Conservation (phyloP, 305 asterid species). For the Fraxinus xanthoxyloides region DNA sequence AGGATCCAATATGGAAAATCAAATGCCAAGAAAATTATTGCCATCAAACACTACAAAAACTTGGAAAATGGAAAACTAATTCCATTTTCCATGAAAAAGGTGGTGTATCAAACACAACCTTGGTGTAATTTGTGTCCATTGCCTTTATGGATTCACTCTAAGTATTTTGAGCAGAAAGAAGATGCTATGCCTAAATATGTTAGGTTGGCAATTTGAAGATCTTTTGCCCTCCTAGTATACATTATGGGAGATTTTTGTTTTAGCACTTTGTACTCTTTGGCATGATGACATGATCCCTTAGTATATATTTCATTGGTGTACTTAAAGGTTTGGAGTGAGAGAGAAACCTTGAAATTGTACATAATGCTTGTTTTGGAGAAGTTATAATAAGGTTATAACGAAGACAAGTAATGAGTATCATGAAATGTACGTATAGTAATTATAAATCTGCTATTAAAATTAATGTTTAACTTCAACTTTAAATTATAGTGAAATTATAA, state of each 20-base stretch:
- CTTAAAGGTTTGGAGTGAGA: neutral
- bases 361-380: neutral
- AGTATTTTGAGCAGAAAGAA: neutral
- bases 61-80: too few relatives aligned
- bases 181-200: neutral
- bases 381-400: neutral
- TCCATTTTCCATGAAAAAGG: too few relatives aligned
- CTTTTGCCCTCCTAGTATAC: neutral
- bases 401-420: neutral
- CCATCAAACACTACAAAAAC: too few relatives aligned
- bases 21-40: too few relatives aligned
- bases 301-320: neutral
- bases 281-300: neutral
- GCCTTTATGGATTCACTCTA: neutral
- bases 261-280: neutral
- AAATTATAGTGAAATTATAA: neutral
- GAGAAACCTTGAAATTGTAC: neutral
- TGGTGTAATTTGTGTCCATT: neutral
- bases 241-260: neutral
- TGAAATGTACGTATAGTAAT: neutral
- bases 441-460: neutral
- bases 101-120: too few relatives aligned
- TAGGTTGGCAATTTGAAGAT: neutral
- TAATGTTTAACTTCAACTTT: neutral
- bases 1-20: too few relatives aligned